These are phyloP conservation scores for Mortierella sp. DNA, from an alignment of 371 early-diverging fungal genomes.

Conservation along the genomic window DNA sequence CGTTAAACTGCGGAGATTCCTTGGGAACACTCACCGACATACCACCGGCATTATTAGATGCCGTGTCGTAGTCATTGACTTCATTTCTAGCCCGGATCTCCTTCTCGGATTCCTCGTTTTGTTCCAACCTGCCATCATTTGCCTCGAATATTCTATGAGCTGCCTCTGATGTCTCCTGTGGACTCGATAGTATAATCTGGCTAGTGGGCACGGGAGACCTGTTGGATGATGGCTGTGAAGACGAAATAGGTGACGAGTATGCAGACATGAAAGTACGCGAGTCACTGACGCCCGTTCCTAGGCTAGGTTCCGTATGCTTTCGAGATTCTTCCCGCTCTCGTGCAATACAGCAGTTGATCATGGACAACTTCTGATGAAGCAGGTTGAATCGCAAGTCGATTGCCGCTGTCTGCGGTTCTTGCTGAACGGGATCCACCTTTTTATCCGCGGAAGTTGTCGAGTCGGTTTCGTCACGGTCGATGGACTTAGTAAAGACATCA, in stretches of 20 bases:
- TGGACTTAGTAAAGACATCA: slow-evolving; percentile 40
- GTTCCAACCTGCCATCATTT: too few species aligned
- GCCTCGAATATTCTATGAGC: too few species aligned
- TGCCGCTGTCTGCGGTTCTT: slow-evolving; percentile 28
- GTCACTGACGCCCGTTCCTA: background rate
- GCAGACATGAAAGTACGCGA: background rate
- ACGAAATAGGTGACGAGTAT: too few species aligned
- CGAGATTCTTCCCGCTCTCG: slow-evolving; percentile 47
- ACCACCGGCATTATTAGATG: too few species aligned
- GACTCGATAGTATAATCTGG: too few species aligned
- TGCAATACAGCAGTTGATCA: slow-evolving; percentile 90
- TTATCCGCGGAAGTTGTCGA: slow-evolving; percentile 14
- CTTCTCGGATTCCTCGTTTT: too few species aligned
- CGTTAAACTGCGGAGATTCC: background rate
- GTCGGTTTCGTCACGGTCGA: slow-evolving; percentile 8
- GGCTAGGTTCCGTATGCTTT: background rate
- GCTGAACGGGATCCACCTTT: slow-evolving; percentile 3
- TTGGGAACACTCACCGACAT: background rate
- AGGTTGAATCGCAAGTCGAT: slow-evolving; percentile 81
- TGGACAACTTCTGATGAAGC: slow-evolving; percentile 89
- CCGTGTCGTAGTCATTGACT: too few species aligned
- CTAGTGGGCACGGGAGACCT: too few species aligned
- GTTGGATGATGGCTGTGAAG: too few species aligned
- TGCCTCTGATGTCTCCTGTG: too few species aligned
- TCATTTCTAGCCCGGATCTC: background rate